Percentiles rank a stretch among this genome's conserved stretches.
Conservation (phyloP, 495 filamentous ascomycete species). For the Penicillium pulvis region DNA sequence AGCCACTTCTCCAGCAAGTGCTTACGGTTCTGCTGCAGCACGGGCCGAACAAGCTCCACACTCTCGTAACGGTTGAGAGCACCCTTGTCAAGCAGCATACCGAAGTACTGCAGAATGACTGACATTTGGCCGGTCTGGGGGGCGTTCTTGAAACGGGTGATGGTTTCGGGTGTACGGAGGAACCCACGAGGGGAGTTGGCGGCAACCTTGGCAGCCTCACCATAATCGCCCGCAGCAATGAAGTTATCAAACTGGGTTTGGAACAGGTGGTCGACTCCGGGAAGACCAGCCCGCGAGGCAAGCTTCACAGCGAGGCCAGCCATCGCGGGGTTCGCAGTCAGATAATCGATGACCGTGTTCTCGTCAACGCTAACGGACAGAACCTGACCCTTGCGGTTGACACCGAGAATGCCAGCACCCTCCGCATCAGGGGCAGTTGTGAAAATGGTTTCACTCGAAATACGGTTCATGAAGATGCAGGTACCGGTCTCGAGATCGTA, state of each 20-base stretch:
- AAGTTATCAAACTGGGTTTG: slow-evolving; percentile 89
- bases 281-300: slow-evolving; percentile 88
- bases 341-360: slow-evolving; percentile 84
- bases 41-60: slow-evolving; percentile 88
- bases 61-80: slow-evolving; percentile 90
- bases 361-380: slow-evolving; percentile 92
- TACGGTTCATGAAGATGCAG: slow-evolving; percentile 99
- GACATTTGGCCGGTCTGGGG: slow-evolving; percentile 77
- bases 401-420: slow-evolving; percentile 84
- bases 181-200: slow-evolving; percentile 97
- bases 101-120: slow-evolving; percentile 95
- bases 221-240: slow-evolving; percentile 71
- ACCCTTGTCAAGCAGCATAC: slow-evolving; percentile 94
- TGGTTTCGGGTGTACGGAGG: slow-evolving; percentile 88
- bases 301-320: slow-evolving; percentile 90
- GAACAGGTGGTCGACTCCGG: slow-evolving; percentile 94
- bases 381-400: slow-evolving; percentile 97
- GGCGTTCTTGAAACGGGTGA: slow-evolving; percentile 89
- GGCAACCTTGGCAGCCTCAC: slow-evolving; percentile 89
- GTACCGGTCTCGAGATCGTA: slow-evolving; percentile 96
- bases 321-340: slow-evolving; percentile 93
- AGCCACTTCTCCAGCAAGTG: slow-evolving; percentile 98
- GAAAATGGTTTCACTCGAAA: slow-evolving; percentile 99
- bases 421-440: slow-evolving; percentile 84
- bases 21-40: slow-evolving; percentile 90